These are phyloP conservation scores for Trifolium pratense DNA, from an alignment of 306 rosid genomes.

Conservation along the genomic window DNA sequence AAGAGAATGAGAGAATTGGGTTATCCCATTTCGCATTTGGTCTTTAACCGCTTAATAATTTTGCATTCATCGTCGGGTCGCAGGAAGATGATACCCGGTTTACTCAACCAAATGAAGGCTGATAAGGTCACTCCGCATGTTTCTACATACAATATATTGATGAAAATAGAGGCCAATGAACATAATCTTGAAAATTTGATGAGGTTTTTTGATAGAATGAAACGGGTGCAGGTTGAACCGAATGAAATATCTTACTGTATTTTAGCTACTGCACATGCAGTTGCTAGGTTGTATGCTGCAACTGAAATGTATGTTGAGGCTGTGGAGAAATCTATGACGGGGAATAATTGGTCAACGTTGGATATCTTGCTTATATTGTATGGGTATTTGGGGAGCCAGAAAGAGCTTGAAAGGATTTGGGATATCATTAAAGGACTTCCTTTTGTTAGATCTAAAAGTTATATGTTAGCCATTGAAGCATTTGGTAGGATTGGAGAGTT, in stretches of 20 bases:
- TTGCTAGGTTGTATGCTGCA: conserved; percentile 72
- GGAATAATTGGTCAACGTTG: conserved; percentile 79
- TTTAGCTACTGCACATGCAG: conserved; percentile 79
- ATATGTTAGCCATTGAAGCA: conserved; percentile 80
- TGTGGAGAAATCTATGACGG: conserved; percentile 70
- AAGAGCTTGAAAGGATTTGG: conserved; percentile 79
- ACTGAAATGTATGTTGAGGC: conserved; percentile 79
- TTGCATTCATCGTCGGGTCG: conserved; percentile 65
- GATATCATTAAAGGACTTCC: conserved; percentile 61
- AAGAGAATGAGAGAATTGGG: conserved; percentile 84
- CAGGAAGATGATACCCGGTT: conserved; percentile 64
- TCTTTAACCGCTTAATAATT: conserved; percentile 84
- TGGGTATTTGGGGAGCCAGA: conserved; percentile 74
- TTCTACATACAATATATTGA: conserved; percentile 88
- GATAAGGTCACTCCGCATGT: conserved; percentile 79
- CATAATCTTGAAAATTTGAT: conserved; percentile 71
- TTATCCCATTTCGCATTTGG: conserved; percentile 79
- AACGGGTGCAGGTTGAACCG: conserved; percentile 67
- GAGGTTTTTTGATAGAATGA: conserved; percentile 71
- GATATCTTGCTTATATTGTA: conserved; percentile 77
- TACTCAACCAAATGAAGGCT: conserved; percentile 85
- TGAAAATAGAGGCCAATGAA: conserved; percentile 91
- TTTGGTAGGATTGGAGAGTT: conserved; percentile 75
- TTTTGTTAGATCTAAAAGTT: conserved; percentile 77
- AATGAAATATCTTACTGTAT: conserved; percentile 89